Evolutionary conservation across 306 rosid genomes (phyloP).

Genomic region (Cicer chorassanicum): DNA sequence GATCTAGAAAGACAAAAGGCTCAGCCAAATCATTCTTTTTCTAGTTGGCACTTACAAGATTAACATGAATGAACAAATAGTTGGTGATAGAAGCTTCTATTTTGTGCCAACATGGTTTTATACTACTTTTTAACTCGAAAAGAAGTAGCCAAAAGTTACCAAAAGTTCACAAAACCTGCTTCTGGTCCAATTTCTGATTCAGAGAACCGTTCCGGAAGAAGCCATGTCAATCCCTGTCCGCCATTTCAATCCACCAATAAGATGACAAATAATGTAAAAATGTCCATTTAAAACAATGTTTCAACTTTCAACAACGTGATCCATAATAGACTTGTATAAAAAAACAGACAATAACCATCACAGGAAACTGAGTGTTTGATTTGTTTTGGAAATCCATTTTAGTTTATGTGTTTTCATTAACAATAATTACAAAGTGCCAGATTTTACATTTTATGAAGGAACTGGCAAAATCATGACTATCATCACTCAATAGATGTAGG

Average conservation of each 20-base stretch:
- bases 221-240: conserved; percentile 93
- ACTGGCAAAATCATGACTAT: background rate
- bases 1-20: conserved; percentile 4
- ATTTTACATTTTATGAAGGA: conserved; percentile 3
- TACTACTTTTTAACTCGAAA: conserved; percentile 44
- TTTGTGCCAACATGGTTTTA: background rate
- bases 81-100: conserved; percentile 15
- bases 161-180: conserved; percentile 99
- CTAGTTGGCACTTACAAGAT: conserved; percentile 4
- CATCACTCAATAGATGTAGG: background rate
- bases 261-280: conserved; percentile 30
- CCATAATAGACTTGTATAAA: conserved; percentile 21
- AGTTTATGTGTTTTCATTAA: conserved; percentile 6
- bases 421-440: background rate
- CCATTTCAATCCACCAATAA: conserved; percentile 48
- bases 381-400: background rate
- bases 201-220: conserved; percentile 95
- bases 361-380: background rate
- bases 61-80: conserved; percentile 27
- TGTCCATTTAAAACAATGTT: background rate
- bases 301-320: conserved; percentile 38
- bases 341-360: conserved; percentile 18
- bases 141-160: conserved; percentile 77
- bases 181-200: conserved; percentile 98
- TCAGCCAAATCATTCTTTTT: background rate